phyloP scores from a whole-genome alignment of 2,329 filamentous ascomycete genomes.

The Juglanconis juglandina region DNA sequence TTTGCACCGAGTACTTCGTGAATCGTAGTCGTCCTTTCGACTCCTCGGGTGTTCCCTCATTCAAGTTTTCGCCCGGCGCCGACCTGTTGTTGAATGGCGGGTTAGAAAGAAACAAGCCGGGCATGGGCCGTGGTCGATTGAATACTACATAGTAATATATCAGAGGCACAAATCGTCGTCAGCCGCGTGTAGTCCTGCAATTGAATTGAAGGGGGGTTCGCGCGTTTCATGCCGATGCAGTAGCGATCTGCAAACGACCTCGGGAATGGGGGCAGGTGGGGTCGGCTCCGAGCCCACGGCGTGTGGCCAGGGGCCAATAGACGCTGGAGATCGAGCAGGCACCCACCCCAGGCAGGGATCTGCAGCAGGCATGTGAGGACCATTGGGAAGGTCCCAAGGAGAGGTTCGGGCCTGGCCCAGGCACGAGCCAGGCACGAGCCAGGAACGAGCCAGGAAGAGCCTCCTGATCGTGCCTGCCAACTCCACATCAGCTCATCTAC shows the following conservation, averaged over 20 bases:
- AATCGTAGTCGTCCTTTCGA: too few relatives aligned
- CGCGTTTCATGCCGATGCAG: slow-evolving; percentile 10
- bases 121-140: too few relatives aligned
- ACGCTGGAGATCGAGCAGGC: neutral
- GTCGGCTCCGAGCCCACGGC: slow-evolving; percentile 7
- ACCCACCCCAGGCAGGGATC: neutral
- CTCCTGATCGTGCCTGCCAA: neutral
- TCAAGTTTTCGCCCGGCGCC: too few relatives aligned
- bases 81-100: too few relatives aligned
- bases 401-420: neutral
- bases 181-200: slow-evolving; percentile 8
- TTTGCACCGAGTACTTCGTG: too few relatives aligned
- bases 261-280: slow-evolving; percentile 1
- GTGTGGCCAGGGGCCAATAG: slow-evolving; percentile 7
- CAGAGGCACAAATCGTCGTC: slow-evolving; percentile 10
- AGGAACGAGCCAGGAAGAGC: neutral
- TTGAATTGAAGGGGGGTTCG: slow-evolving; percentile 2
- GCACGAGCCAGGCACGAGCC: neutral
- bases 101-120: too few relatives aligned
- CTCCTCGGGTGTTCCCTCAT: too few relatives aligned
- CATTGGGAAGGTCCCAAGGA: too few relatives aligned
- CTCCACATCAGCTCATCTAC: slow-evolving; percentile 13
- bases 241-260: slow-evolving; percentile 3
- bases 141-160: neutral
- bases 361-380: neutral